Conservation (phyloP, 2,329 filamentous ascomycete species). For the Ophiostoma novo-ulmi region DNA sequence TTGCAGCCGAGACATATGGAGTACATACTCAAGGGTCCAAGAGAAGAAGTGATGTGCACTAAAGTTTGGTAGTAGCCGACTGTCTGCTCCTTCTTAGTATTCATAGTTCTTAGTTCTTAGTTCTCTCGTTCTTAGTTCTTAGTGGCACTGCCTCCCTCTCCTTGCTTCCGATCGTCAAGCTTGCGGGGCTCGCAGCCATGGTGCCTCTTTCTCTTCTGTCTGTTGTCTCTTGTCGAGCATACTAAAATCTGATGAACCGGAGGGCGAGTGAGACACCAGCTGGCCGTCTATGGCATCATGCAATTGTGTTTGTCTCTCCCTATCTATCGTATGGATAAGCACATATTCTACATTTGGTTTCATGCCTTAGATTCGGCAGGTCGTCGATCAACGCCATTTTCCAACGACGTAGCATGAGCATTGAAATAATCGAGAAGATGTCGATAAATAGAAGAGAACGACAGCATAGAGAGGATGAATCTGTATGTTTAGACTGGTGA, state of each 20-base stretch:
- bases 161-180: not conserved
- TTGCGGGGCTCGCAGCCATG: not conserved
- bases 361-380: not conserved
- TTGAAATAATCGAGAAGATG: not conserved
- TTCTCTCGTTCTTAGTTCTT: not conserved
- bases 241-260: not conserved
- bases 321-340: no score
- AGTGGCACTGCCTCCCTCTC: not conserved
- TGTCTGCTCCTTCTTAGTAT: not conserved
- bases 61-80: not conserved
- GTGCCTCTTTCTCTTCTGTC: not conserved
- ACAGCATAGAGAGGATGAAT: not conserved
- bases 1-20: slow-evolving; percentile 15
- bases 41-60: slow-evolving; percentile 2
- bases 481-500: not conserved
- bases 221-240: not conserved
- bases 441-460: not conserved
- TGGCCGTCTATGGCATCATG: slow-evolving; percentile 10
- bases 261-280: slow-evolving; percentile 13
- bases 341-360: not conserved
- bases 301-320: not conserved
- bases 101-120: not conserved
- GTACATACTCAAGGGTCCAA: not conserved
- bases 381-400: not conserved
- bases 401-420: not conserved